These are phyloP conservation scores for Entonaema liquescens DNA, from an alignment of 495 filamentous ascomycete species.

Conservation along the genomic window DNA sequence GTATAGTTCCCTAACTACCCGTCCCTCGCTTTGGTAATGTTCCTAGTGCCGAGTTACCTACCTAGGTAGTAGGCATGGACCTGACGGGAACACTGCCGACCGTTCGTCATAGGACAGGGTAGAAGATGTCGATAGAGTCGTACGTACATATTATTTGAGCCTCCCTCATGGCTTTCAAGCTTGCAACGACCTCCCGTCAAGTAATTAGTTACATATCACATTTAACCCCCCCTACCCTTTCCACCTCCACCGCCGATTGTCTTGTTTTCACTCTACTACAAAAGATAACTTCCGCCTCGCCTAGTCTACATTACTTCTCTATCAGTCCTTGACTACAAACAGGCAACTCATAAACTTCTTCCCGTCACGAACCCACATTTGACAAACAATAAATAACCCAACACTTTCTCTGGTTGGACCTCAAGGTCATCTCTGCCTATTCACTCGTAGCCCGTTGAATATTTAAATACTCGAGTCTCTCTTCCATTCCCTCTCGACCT, in stretches of 20 bases:
- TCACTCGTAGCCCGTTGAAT: slow-evolving; percentile 20
- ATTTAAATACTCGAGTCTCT: slow-evolving; percentile 27
- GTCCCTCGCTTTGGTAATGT: slow-evolving; percentile 26
- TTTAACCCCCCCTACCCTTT: slow-evolving; percentile 19
- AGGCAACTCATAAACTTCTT: slow-evolving; percentile 22
- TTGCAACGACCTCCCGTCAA: slow-evolving; percentile 30
- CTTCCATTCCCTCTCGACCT: neutral
- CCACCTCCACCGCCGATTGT: slow-evolving; percentile 20
- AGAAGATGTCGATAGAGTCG: slow-evolving; percentile 17
- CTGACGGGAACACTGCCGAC: slow-evolving; percentile 25
- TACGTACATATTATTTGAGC: slow-evolving; percentile 37
- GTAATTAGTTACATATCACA: slow-evolving; percentile 38
- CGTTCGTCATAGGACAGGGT: slow-evolving; percentile 26
- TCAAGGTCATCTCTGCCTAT: slow-evolving; percentile 24
- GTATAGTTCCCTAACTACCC: slow-evolving; percentile 2
- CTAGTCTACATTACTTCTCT: slow-evolving; percentile 23
- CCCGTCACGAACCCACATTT: slow-evolving; percentile 32
- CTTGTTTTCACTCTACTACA: slow-evolving; percentile 27
- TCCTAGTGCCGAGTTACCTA: slow-evolving; percentile 35
- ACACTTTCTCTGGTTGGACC: slow-evolving; percentile 26
- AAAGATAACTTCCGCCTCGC: slow-evolving; percentile 25
- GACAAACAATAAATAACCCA: slow-evolving; percentile 45
- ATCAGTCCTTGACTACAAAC: slow-evolving; percentile 38
- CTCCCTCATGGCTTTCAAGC: slow-evolving; percentile 16
- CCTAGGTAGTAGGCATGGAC: slow-evolving; percentile 16